Conservation (phyloP, 1,139 yeast genomes). For the Scheffersomyces lignicola region DNA sequence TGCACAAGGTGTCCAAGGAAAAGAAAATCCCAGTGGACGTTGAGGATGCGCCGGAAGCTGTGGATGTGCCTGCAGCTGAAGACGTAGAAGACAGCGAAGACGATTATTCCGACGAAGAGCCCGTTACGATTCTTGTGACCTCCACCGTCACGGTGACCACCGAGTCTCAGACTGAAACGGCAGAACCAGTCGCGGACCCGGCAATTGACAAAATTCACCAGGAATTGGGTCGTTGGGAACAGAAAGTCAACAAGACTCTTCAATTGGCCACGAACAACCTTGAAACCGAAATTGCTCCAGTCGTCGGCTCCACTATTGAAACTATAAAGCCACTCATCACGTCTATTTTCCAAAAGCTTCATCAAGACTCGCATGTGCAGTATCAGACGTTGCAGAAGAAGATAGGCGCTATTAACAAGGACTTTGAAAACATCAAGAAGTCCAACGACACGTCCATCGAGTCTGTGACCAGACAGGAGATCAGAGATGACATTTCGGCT, state of each 20-base stretch:
- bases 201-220: slow-evolving; percentile 20
- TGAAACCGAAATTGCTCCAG: slow-evolving; percentile 36
- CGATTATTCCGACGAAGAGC: slow-evolving; percentile 16
- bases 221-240: slow-evolving; percentile 33
- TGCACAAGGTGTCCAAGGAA: slow-evolving; percentile 12
- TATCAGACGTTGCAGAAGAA: slow-evolving; percentile 48
- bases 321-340: slow-evolving; percentile 38
- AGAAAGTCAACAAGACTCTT: slow-evolving; percentile 40
- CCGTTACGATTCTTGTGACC: slow-evolving; percentile 26
- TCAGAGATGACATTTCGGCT: slow-evolving; percentile 51
- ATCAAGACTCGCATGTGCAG: slow-evolving; percentile 40
- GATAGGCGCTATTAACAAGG: slow-evolving; percentile 51
- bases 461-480: slow-evolving; percentile 54
- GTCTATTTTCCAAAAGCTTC: slow-evolving; percentile 40
- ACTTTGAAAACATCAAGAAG: slow-evolving; percentile 42
- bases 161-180: slow-evolving; percentile 10
- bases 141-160: slow-evolving; percentile 29
- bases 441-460: slow-evolving; percentile 33
- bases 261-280: slow-evolving; percentile 45
- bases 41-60: slow-evolving; percentile 2
- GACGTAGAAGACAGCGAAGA: slow-evolving; percentile 13
- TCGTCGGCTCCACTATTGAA: slow-evolving; percentile 32
- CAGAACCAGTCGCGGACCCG: slow-evolving; percentile 16
- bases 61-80: slow-evolving; percentile 11
- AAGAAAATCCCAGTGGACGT: slow-evolving; percentile 1